Percentiles rank a stretch among this genome's conserved stretches.
These are phyloP conservation scores for Blastocystis hominis DNA, from an alignment of 352 stramenopile genomes.

Conservation along the genomic window DNA sequence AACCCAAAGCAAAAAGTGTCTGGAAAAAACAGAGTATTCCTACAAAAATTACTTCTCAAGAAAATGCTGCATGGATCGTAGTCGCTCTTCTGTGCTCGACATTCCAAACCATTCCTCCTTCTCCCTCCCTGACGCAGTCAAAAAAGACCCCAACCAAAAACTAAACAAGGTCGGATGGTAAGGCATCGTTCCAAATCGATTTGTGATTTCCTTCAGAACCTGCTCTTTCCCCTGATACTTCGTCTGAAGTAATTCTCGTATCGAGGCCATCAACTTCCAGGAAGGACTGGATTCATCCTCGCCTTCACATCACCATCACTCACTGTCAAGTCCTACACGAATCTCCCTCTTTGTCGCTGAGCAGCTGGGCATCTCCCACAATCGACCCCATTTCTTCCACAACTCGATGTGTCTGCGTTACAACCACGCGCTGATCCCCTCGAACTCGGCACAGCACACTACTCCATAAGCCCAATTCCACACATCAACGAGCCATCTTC, in stretches of 20 bases:
- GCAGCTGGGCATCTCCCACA: neutral
- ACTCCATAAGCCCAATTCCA: neutral
- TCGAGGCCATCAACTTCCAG: neutral
- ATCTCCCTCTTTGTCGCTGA: neutral
- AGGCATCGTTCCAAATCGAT: neutral
- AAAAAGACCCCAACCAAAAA: neutral
- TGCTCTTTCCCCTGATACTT: neutral
- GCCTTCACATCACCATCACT: neutral
- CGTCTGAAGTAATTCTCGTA: neutral
- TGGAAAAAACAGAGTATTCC: no score
- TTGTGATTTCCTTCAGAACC: neutral
- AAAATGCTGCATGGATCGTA: neutral
- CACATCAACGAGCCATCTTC: neutral
- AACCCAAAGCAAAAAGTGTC: no score
- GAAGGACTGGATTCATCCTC: neutral
- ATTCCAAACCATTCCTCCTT: conserved; percentile 19
- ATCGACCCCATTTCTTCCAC: conserved; percentile 32
- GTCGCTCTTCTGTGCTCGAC: neutral
- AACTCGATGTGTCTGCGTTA: neutral
- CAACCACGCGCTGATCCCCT: neutral
- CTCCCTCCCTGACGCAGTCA: neutral
- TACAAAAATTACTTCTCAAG: neutral
- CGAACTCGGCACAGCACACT: conserved; percentile 18
- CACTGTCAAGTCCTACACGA: neutral
- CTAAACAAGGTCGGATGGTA: conserved; percentile 17